These are phyloP conservation scores for Choiromyces venosus DNA, from an alignment of 495 filamentous ascomycete genomes.

Conservation along the genomic window DNA sequence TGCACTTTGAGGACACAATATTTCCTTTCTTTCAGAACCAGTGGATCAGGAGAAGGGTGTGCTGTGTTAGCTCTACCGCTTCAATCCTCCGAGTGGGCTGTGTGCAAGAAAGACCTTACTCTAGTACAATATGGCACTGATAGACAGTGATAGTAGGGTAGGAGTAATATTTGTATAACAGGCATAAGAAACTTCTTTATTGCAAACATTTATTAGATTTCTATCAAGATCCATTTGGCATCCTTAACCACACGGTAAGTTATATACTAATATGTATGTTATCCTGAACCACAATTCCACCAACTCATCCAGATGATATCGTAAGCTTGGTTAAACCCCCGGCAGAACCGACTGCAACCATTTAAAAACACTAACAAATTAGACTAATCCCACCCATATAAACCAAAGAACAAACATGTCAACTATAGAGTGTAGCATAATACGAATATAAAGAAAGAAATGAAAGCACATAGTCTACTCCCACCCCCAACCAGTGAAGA, in stretches of 20 bases:
- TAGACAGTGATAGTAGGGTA: no score
- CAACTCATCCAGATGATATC: background rate
- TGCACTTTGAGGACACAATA: no score
- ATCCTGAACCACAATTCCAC: background rate
- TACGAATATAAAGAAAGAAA: background rate
- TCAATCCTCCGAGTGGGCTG: no score
- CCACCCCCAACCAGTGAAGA: background rate
- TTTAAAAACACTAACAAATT: background rate
- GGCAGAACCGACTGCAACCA: background rate
- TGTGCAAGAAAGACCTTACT: no score
- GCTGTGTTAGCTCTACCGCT: no score
- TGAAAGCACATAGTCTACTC: background rate
- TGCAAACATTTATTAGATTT: background rate
- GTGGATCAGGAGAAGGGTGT: no score
- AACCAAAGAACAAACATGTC: background rate
- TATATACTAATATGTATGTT: background rate
- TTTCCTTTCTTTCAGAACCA: no score
- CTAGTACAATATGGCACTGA: background rate
- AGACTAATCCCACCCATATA: background rate
- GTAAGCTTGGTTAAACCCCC: background rate
- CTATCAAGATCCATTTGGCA: background rate
- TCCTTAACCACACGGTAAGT: background rate
- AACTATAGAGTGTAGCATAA: background rate
- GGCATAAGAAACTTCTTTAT: background rate
- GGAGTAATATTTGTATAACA: background rate